Conservation (phyloP, 1,139 yeast genomes). For the Martiniozyma asiatica region DNA sequence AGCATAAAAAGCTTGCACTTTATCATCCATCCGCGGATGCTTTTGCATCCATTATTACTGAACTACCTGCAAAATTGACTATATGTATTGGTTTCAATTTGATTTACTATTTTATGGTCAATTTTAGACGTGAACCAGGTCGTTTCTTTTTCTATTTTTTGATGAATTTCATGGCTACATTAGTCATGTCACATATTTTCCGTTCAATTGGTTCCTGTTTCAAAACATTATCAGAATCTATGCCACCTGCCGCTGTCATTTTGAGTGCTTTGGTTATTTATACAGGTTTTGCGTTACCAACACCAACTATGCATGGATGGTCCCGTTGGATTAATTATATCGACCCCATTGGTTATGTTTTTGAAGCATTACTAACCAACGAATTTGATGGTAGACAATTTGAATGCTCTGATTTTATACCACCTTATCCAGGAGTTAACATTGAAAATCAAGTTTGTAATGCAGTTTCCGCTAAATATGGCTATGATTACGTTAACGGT, state of each 20-base stretch:
- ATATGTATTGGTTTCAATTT: conserved; percentile 32
- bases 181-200: conserved; percentile 33
- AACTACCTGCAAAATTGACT: conserved; percentile 35
- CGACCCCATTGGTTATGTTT: conserved; percentile 42
- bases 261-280: conserved; percentile 37
- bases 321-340: conserved; percentile 49
- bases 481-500: conserved; percentile 20
- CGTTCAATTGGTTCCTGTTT: conserved; percentile 38
- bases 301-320: conserved; percentile 54
- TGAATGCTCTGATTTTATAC: conserved; percentile 40
- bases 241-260: conserved; percentile 38
- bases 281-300: conserved; percentile 44
- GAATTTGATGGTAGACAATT: conserved; percentile 44
- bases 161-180: conserved; percentile 29
- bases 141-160: conserved; percentile 45
- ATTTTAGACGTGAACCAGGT: conserved; percentile 38
- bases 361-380: conserved; percentile 39
- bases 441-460: conserved; percentile 42
- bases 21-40: conserved; percentile 52
- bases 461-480: conserved; percentile 42
- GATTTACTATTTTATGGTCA: conserved; percentile 37
- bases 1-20: conserved; percentile 42
- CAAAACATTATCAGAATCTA: conserved; percentile 36
- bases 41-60: conserved; percentile 32
- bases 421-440: conserved; percentile 32